phyloP scores from a whole-genome alignment of 2,329 filamentous ascomycete genomes.

The Cytospora piceae region DNA sequence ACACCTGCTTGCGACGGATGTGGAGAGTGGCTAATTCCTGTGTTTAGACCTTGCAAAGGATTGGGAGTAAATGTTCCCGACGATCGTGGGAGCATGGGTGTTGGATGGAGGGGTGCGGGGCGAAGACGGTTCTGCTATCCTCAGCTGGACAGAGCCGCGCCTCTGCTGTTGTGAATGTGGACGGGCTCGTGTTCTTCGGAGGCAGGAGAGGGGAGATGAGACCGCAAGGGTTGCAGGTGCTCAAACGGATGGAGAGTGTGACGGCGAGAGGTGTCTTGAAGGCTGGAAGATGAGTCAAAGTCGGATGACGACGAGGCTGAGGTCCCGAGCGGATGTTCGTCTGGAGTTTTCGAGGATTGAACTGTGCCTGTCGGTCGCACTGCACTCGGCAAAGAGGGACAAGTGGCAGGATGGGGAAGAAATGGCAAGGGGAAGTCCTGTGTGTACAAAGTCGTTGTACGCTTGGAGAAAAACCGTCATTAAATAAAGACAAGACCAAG shows the following conservation, averaged over 20 bases:
- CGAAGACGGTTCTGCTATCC: conserved; percentile 39
- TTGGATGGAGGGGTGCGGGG: conserved; percentile 32
- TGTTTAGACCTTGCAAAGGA: conserved; percentile 61
- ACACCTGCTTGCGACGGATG: conserved; percentile 60
- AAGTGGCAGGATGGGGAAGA: conserved; percentile 11
- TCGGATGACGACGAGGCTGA: background rate
- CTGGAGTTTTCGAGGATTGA: conserved; percentile 12
- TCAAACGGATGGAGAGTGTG: background rate
- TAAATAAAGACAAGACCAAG: background rate
- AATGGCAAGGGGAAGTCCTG: conserved; percentile 1
- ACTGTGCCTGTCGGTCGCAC: conserved; percentile 8
- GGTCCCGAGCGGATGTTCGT: background rate
- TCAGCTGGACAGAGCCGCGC: conserved; percentile 36
- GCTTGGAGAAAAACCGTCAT: background rate
- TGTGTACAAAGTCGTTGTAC: conserved; percentile 11
- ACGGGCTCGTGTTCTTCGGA: conserved; percentile 6
- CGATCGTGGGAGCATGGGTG: conserved; percentile 61
- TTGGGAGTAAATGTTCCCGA: conserved; percentile 68
- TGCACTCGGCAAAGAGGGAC: conserved; percentile 16
- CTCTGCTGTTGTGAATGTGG: conserved; percentile 24
- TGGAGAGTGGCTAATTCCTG: conserved; percentile 58
- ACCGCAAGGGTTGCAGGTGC: background rate
- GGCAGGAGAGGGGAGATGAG: conserved; percentile 8
- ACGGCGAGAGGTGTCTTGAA: background rate
- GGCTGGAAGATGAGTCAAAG: background rate